Evolutionary conservation across 305 asterid genomes (phyloP), one percentile per base, ranked within the genome.

Genomic region (Andrographis paniculata): DNA sequence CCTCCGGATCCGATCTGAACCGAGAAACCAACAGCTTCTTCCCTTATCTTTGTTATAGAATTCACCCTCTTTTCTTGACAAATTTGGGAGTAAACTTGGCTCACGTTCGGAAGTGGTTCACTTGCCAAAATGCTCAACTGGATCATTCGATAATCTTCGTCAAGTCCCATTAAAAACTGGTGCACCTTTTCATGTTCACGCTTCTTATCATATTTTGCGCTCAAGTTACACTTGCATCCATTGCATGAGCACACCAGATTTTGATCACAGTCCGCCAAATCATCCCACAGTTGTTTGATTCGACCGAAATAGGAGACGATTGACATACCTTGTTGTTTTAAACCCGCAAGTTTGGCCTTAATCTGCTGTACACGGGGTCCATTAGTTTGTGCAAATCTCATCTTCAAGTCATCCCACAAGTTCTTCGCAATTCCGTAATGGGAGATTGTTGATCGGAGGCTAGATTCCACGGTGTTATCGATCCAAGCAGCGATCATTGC

Each of bases 221-320:
- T 41, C 17, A 41, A 41, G 17, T 41, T 41, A 14, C 45, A 41
- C 17, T 16, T 15, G 1, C 2, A 41, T 15, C 45, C 8, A 19
- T 19, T 19, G 45, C 2, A 41, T 9, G 17, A 10, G 16, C 45
- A 41, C 17, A 41, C 17, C 17, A 18, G 45, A 7, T 16, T 41
- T 41, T 41, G 45, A 7, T 16, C 19, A 19, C 19, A 41, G 2
- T 41, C 20, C 0, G 45, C 17, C 17, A 41, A 41, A n/a, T 41
- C 45, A 16, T 41, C 33, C 45, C 45, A 41, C 45, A 41, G 1
- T n/a, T 41, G 45, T 41, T 41, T 41, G 10, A 41, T 19, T 19
- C 19, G 17, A 5, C 20, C 45, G 16, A 41, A 41, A 41, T 41
- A 41, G 10, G 45, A 41, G 19, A 41, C 20, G 3, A 41, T 19